Conservation (phyloP, 768 basidiomycete species). For the Cystoderma amianthinum region DNA sequence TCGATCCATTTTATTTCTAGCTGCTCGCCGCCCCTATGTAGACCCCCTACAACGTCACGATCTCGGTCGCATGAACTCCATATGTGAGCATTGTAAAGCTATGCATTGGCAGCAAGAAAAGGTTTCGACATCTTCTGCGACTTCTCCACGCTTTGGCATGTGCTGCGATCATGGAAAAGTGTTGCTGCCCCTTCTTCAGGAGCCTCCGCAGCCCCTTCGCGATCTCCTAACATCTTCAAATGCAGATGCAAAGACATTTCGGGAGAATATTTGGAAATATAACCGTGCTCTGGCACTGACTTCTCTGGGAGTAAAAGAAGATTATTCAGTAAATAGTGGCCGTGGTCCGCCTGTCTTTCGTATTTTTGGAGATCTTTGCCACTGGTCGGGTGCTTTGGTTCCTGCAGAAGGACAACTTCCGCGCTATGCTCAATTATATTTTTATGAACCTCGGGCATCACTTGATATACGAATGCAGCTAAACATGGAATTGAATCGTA, state of each 20-base stretch:
- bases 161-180: constrained; percentile 31
- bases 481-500: constrained; percentile 14
- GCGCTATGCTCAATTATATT: constrained; percentile 31
- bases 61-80: constrained; percentile 26
- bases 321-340: constrained; percentile 13
- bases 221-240: constrained; percentile 11
- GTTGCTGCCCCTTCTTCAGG: constrained; percentile 12
- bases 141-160: constrained; percentile 17
- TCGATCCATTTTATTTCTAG: constrained; percentile 7
- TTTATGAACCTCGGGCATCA: constrained; percentile 27
- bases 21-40: constrained; percentile 9
- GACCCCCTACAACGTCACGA: constrained; percentile 15
- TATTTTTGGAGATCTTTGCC: constrained; percentile 27
- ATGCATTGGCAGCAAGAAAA: constrained; percentile 27
- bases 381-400: constrained; percentile 23
- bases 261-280: constrained; percentile 31
- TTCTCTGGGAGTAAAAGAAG: constrained; percentile 22
- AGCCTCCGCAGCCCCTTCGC: constrained; percentile 15
- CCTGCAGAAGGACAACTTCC: constrained; percentile 14
- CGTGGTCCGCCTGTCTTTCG: constrained; percentile 22
- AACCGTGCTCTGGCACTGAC: constrained; percentile 34
- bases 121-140: constrained; percentile 6
- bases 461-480: constrained; percentile 15
- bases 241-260: constrained; percentile 12
- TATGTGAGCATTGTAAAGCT: constrained; percentile 24